A percentile compares a stretch with the other conserved stretches of the same genome.
Evolutionary conservation across 202 grass and related monocot genomes (phyloP).

Genomic region (Digitaria exilis): DNA sequence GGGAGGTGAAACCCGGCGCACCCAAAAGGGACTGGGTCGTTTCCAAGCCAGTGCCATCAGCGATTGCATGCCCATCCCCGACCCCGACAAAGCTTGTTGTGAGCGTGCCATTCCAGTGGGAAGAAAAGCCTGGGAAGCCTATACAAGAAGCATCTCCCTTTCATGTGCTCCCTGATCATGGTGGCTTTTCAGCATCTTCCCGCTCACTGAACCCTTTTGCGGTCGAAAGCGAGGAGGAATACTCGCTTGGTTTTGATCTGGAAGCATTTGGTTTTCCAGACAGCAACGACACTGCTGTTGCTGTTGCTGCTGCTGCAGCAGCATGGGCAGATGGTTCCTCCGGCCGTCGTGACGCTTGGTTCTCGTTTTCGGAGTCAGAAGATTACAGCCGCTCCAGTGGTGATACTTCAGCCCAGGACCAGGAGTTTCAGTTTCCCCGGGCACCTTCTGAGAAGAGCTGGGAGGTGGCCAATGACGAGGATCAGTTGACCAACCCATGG

Average conservation of each 20-base stretch:
- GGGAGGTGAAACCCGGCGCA: constrained; percentile 74
- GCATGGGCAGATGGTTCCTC: constrained; percentile 16
- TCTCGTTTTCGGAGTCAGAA: constrained; percentile 54
- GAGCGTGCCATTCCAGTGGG: constrained; percentile 89
- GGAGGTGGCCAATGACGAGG: constrained; percentile 37
- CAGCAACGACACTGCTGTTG: constrained; percentile 27
- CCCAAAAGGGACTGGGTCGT: constrained; percentile 69
- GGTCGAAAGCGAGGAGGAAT: constrained; percentile 50
- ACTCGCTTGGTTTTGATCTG: constrained; percentile 54
- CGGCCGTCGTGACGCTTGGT: constrained; percentile 33
- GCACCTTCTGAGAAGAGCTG: constrained; percentile 58
- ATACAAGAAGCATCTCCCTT: constrained; percentile 31
- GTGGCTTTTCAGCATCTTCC: constrained; percentile 27
- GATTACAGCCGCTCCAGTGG: constrained; percentile 55
- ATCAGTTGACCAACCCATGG: constrained; percentile 15
- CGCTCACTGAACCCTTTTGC: constrained; percentile 72
- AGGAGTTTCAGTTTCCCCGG: constrained; percentile 51
- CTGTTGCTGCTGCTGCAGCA: constrained; percentile 7
- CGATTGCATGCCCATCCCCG: constrained; percentile 50
- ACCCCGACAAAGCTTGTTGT: constrained; percentile 64
- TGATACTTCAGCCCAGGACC: constrained; percentile 46
- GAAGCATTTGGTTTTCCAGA: constrained; percentile 66
- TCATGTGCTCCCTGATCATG: not conserved
- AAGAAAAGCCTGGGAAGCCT: constrained; percentile 81
- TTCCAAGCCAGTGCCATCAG: constrained; percentile 45